These are phyloP conservation scores for Magnolia sinica DNA, from an alignment of 164 flowering plant species.

Conservation along the genomic window DNA sequence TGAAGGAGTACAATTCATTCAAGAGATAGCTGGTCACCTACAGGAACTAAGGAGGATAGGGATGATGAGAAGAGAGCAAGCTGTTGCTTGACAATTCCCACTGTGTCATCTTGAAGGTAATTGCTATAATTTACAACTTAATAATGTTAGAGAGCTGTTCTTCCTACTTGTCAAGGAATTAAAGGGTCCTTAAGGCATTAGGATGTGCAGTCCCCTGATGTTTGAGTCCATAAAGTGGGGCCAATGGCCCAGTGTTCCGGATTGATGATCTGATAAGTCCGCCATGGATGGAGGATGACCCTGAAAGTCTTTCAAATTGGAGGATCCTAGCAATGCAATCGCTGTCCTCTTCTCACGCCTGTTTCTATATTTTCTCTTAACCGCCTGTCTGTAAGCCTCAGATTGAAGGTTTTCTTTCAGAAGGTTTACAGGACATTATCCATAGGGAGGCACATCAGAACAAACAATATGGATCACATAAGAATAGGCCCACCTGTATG, in stretches of 20 bases:
- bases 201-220: background rate
- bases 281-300: background rate
- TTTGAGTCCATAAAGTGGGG: background rate
- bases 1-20: conserved; percentile 54
- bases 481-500: too few relatives aligned
- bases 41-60: conserved; percentile 47
- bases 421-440: too few relatives aligned
- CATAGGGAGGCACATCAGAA: background rate
- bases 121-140: background rate
- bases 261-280: background rate
- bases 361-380: background rate
- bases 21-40: conserved; percentile 63
- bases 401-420: background rate
- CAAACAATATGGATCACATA: background rate
- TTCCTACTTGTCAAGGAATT: background rate
- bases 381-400: background rate
- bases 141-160: background rate
- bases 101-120: conserved; percentile 17
- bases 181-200: background rate
- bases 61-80: conserved; percentile 14
- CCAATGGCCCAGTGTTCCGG: background rate
- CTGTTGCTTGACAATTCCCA: conserved; percentile 22
- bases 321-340: background rate
- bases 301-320: background rate
- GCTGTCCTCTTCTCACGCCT: background rate